Evolutionary conservation across 177 flowering plant species (phyloP).

Genomic region (Vitis hybrid): DNA sequence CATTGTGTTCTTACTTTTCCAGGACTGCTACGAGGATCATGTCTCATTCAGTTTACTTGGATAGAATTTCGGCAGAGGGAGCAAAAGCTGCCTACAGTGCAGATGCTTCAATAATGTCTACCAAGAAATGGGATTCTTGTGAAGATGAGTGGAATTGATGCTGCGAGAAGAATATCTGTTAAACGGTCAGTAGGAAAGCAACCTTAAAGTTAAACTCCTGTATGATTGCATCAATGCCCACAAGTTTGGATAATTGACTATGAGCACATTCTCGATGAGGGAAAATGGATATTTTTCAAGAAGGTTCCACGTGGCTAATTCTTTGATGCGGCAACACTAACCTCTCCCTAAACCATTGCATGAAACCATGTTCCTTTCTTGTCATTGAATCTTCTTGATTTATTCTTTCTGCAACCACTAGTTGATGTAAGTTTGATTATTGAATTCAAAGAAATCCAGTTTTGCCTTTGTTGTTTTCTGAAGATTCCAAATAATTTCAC

Average conservation of each 20-base stretch:
- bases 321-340: conserved; percentile 5
- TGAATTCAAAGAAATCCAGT: no score
- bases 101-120: conserved; percentile 23
- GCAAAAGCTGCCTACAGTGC: conserved; percentile 21
- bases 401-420: neutral
- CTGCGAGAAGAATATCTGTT: conserved; percentile 35
- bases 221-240: conserved; percentile 33
- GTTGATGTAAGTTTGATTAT: no score
- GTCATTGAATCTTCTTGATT: conserved; percentile 7
- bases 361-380: conserved; percentile 10
- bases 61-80: conserved; percentile 14
- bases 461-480: no score
- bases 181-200: conserved; percentile 41
- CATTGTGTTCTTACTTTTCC: conserved; percentile 7
- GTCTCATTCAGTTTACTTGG: conserved; percentile 17
- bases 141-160: conserved; percentile 39
- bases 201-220: conserved; percentile 37
- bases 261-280: conserved; percentile 15
- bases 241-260: conserved; percentile 22
- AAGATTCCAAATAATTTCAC: no score
- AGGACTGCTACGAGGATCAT: conserved; percentile 14
- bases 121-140: conserved; percentile 20
- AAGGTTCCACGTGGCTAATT: conserved; percentile 17
- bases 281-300: conserved; percentile 6
- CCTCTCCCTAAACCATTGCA: neutral